A percentile compares a stretch with the other conserved stretches of the same genome.
Conservation (phyloP, 192 early-diverging fungal genomes). For the Phlyctochytrium planicorne region DNA sequence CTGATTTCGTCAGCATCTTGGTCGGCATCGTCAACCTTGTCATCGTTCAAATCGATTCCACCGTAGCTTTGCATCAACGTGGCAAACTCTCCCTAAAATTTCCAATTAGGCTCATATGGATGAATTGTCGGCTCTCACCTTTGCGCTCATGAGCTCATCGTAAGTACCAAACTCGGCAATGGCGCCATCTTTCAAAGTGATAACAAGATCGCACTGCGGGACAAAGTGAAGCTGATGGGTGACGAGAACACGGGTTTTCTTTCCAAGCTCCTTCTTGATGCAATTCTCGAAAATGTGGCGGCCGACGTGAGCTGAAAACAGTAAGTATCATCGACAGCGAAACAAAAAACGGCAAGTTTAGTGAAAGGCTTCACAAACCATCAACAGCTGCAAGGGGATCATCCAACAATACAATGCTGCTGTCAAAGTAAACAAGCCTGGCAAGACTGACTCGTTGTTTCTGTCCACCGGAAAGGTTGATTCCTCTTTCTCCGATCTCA, state of each 20-base stretch:
- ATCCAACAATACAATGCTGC: conserved; percentile 29
- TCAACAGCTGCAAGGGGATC: conserved; percentile 47
- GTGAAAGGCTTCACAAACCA: conserved; percentile 17
- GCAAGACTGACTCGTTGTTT: conserved; percentile 71
- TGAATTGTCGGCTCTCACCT: no score
- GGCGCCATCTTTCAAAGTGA: conserved; percentile 27
- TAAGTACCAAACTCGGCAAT: conserved; percentile 30
- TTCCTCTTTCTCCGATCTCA: conserved; percentile 48
- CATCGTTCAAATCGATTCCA: conserved; percentile 60
- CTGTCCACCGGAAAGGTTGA: conserved; percentile 67
- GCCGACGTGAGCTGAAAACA: conserved; percentile 50
- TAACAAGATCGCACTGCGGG: conserved; percentile 21
- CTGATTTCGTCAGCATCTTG: conserved; percentile 4
- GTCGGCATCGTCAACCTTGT: conserved; percentile 31
- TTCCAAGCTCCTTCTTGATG: conserved; percentile 26
- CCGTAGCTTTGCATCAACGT: conserved; percentile 47
- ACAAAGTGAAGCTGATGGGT: conserved; percentile 42
- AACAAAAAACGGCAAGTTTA: neutral
- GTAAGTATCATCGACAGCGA: conserved; percentile 61
- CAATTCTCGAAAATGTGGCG: conserved; percentile 62
- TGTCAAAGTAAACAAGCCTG: conserved; percentile 27
- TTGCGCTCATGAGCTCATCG: conserved; percentile 11
- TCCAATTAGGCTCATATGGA: no score
- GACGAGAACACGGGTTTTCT: conserved; percentile 36
- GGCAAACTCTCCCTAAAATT: conserved; percentile 54